phyloP scores from a whole-genome alignment of 164 flowering plant species.

The Protea cynaroides region DNA sequence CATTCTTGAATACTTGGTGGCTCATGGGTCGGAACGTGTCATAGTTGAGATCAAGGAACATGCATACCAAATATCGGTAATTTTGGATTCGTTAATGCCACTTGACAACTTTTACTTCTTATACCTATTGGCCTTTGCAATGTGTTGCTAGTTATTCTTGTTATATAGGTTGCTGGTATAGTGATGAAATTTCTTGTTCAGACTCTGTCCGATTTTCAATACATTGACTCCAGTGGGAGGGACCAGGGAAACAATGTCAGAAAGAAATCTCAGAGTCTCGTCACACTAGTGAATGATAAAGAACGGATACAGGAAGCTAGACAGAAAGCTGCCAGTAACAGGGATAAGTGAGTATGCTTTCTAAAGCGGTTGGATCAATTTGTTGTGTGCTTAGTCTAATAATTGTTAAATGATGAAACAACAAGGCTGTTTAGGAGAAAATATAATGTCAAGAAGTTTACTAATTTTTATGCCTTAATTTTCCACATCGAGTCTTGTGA shows the following conservation, averaged over 20 bases:
- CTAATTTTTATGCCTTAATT: too few species aligned
- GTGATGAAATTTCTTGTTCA: conserved; percentile 21
- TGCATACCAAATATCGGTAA: conserved; percentile 91
- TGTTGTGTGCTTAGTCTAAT: too few species aligned
- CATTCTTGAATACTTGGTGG: conserved; percentile 90
- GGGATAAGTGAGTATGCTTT: conserved; percentile 73
- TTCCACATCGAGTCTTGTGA: too few species aligned
- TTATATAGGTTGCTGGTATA: background rate
- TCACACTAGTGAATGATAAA: conserved; percentile 81
- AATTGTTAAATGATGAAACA: background rate
- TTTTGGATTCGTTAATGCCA: conserved; percentile 7
- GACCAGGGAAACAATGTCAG: conserved; percentile 96
- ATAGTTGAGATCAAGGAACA: conserved; percentile 90
- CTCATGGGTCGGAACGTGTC: conserved; percentile 95
- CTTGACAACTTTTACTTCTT: conserved; percentile 3
- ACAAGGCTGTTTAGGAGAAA: background rate
- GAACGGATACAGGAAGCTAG: conserved; percentile 84
- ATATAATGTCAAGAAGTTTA: background rate
- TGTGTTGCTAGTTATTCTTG: background rate
- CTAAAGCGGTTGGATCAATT: background rate
- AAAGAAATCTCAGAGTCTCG: conserved; percentile 93
- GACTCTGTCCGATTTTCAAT: conserved; percentile 90
- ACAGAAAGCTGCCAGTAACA: conserved; percentile 79
- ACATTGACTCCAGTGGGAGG: conserved; percentile 91
- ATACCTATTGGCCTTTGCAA: background rate